These are phyloP conservation scores for Craspedostauros australis DNA, from an alignment of 108 stramenopile genomes.

Conservation along the genomic window DNA sequence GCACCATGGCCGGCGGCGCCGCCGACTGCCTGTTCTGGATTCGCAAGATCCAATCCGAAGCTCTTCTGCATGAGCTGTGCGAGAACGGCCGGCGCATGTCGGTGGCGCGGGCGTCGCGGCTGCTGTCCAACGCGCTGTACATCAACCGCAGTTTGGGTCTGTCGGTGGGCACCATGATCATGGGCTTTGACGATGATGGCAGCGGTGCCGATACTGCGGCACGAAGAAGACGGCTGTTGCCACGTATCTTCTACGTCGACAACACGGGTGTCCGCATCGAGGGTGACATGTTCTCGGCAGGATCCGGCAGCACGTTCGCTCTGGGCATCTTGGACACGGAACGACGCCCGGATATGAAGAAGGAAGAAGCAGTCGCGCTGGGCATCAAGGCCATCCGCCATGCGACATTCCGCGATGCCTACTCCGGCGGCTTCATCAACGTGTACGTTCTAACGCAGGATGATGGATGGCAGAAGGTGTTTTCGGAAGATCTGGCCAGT, in stretches of 20 bases:
- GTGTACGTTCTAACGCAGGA: slow-evolving; percentile 71
- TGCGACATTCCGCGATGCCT: slow-evolving; percentile 86
- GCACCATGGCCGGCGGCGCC: slow-evolving; percentile 90
- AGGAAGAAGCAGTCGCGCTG: slow-evolving; percentile 71
- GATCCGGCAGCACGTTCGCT: slow-evolving; percentile 85
- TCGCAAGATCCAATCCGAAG: slow-evolving; percentile 56
- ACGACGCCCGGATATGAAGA: slow-evolving; percentile 49
- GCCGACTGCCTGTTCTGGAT: slow-evolving; percentile 86
- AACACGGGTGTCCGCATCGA: slow-evolving; percentile 71
- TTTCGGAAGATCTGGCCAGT: slow-evolving; percentile 78
- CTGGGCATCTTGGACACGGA: slow-evolving; percentile 79
- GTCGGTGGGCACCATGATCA: slow-evolving; percentile 86
- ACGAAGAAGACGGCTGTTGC: slow-evolving; percentile 17
- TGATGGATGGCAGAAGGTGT: slow-evolving; percentile 74
- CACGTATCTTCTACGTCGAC: slow-evolving; percentile 80
- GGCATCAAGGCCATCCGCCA: slow-evolving; percentile 86
- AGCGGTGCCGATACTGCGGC: neutral
- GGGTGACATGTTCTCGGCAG: slow-evolving; percentile 83
- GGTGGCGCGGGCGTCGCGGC: slow-evolving; percentile 63
- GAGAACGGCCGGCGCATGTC: slow-evolving; percentile 53
- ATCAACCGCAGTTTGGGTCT: slow-evolving; percentile 43
- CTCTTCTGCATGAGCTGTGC: slow-evolving; percentile 54
- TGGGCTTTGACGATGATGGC: slow-evolving; percentile 55
- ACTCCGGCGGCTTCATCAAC: slow-evolving; percentile 78
- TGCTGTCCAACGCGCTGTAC: slow-evolving; percentile 66